Conservation (phyloP, 2,329 filamentous ascomycete genomes). For the Trichoderma semiorbis region DNA sequence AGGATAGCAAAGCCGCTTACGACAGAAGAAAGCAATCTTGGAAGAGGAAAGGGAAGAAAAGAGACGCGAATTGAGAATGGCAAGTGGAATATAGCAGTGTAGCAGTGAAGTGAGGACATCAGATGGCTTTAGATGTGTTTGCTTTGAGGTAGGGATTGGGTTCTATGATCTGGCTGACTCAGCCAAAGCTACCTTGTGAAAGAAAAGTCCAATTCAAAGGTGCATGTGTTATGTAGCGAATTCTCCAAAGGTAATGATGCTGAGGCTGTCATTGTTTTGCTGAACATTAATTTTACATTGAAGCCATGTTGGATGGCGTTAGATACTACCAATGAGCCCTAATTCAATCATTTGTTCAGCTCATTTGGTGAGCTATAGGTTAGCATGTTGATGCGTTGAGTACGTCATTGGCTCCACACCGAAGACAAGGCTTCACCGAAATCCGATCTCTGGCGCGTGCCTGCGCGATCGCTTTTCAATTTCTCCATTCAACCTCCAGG, state of each 20-base stretch:
- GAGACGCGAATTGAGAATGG: conserved; percentile 19
- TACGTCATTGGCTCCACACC: conserved; percentile 18
- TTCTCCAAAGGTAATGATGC: no score
- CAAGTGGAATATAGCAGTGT: background rate
- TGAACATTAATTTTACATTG: background rate
- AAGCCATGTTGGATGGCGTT: no score
- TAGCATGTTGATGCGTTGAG: background rate
- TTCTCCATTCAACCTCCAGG: background rate
- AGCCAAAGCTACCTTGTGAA: background rate
- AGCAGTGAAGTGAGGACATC: background rate
- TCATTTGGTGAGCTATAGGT: background rate
- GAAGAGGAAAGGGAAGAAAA: conserved; percentile 3
- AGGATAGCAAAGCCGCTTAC: background rate
- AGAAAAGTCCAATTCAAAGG: background rate
- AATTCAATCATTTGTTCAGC: background rate
- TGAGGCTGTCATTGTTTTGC: background rate
- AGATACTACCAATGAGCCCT: background rate
- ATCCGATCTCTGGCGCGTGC: conserved; percentile 7
- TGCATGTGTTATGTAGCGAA: background rate
- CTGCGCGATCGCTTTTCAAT: background rate
- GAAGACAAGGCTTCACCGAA: conserved; percentile 5
- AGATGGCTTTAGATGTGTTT: background rate
- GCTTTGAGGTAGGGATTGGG: background rate
- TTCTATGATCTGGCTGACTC: background rate
- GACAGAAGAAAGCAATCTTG: background rate